phyloP scores from a whole-genome alignment of 129 eudicot species.

The Gnaphalium uliginosum region DNA sequence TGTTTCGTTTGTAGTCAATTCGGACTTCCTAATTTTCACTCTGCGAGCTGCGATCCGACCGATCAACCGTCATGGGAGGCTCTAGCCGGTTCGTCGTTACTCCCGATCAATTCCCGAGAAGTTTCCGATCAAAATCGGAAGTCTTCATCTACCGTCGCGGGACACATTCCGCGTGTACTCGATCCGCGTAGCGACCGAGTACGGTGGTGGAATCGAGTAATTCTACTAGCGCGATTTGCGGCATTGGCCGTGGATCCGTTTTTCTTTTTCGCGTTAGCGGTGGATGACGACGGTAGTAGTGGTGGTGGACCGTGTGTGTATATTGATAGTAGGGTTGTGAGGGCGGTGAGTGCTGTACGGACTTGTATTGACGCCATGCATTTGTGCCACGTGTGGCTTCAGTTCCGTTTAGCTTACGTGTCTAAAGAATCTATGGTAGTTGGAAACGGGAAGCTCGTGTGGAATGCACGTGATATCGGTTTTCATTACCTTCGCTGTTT shows the following conservation, averaged over 20 bases:
- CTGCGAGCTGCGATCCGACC: conserved; percentile 36
- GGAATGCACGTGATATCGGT: conserved; percentile 75
- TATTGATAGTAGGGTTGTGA: conserved; percentile 49
- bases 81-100: conserved; percentile 67
- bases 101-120: conserved; percentile 49
- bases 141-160: conserved; percentile 8
- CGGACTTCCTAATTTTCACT: conserved; percentile 46
- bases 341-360: conserved; percentile 45
- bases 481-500: conserved; percentile 57
- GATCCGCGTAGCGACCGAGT: conserved; percentile 75
- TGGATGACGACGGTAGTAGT: conserved; percentile 49
- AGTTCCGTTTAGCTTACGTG: conserved; percentile 81
- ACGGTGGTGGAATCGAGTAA: conserved; percentile 53
- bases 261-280: conserved; percentile 66
- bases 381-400: conserved; percentile 75
- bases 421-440: conserved; percentile 75
- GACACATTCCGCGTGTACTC: conserved; percentile 25
- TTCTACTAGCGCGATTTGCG: conserved; percentile 65
- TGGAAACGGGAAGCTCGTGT: conserved; percentile 85
- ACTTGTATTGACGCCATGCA: conserved; percentile 74
- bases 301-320: conserved; percentile 58
- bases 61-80: conserved; percentile 46
- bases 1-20: conserved; percentile 41
- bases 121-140: neutral
- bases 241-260: conserved; percentile 83